Conservation (phyloP, 2,329 filamentous ascomycete genomes). For the Drechslerella stenobrocha region DNA sequence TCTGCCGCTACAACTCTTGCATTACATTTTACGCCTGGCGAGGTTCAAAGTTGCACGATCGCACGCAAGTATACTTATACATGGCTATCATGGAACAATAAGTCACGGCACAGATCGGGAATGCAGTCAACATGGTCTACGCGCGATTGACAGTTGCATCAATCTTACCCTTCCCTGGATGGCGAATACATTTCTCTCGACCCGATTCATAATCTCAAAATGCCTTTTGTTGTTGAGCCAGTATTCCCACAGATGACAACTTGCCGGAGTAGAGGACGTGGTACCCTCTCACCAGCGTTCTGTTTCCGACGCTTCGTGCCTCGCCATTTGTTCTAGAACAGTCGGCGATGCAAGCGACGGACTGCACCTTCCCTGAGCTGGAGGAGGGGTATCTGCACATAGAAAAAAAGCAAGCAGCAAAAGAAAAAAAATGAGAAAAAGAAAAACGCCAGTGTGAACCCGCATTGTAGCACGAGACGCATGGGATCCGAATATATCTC, state of each 20-base stretch:
- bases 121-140: background rate
- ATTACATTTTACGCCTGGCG: background rate
- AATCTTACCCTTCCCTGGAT: conserved; percentile 21
- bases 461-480: conserved; percentile 30
- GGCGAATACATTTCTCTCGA: conserved; percentile 11
- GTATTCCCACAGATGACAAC: too few species aligned
- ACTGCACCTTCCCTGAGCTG: conserved; percentile 4
- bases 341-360: conserved; percentile 24
- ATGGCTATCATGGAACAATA: background rate
- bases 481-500: conserved; percentile 49
- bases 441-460: conserved; percentile 7
- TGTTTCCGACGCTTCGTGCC: conserved; percentile 6
- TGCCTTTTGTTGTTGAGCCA: too few species aligned
- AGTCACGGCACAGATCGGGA: background rate
- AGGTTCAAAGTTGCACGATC: conserved; percentile 2
- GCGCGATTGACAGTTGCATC: conserved; percentile 32
- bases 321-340: conserved; percentile 43
- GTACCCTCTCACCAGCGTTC: too few species aligned
- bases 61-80: background rate
- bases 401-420: conserved; percentile 7
- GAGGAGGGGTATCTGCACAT: background rate
- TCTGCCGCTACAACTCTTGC: conserved; percentile 4
- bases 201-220: conserved; percentile 14
- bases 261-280: too few species aligned
- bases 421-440: conserved; percentile 21